A percentile compares a stretch with the other conserved stretches of the same genome.
These are phyloP conservation scores for Detonula confervacea DNA, from an alignment of 352 stramenopile species.

Conservation along the genomic window DNA sequence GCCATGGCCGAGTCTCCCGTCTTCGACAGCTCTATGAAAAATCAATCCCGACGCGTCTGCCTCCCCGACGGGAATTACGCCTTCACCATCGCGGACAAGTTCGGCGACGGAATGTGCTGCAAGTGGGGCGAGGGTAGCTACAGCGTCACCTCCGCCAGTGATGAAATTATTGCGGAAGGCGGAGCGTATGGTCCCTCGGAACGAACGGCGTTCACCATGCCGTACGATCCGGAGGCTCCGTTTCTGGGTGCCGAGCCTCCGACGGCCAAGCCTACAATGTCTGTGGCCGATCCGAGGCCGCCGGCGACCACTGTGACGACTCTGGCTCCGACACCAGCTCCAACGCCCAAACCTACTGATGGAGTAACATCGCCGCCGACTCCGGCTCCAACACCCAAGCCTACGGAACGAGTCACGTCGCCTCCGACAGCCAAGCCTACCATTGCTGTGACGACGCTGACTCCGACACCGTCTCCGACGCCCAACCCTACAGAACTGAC, in stretches of 20 bases:
- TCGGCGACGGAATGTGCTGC: too few species aligned
- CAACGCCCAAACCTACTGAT: background rate
- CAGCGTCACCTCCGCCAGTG: background rate
- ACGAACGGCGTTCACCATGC: conserved; percentile 3
- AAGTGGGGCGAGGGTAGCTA: too few species aligned
- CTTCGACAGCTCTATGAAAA: background rate
- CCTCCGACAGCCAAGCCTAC: too few species aligned
- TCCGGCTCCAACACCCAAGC: background rate
- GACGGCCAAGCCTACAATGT: background rate
- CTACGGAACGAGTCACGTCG: too few species aligned
- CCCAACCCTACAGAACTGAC: too few species aligned
- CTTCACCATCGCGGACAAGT: too few species aligned
- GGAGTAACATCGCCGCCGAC: too few species aligned
- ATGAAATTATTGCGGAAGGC: conserved; percentile 1
- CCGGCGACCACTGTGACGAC: background rate
- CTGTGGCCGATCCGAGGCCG: background rate
- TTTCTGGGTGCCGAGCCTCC: background rate
- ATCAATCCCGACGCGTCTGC: background rate
- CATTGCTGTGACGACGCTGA: too few species aligned
- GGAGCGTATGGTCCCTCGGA: background rate
- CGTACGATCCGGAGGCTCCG: background rate
- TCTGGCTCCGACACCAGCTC: background rate
- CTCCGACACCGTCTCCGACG: too few species aligned
- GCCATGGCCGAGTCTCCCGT: background rate
- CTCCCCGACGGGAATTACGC: too few species aligned